Base-by-base conservation (phyloP, 768 basidiomycete genomes). In the Collybia sordida region DNA sequence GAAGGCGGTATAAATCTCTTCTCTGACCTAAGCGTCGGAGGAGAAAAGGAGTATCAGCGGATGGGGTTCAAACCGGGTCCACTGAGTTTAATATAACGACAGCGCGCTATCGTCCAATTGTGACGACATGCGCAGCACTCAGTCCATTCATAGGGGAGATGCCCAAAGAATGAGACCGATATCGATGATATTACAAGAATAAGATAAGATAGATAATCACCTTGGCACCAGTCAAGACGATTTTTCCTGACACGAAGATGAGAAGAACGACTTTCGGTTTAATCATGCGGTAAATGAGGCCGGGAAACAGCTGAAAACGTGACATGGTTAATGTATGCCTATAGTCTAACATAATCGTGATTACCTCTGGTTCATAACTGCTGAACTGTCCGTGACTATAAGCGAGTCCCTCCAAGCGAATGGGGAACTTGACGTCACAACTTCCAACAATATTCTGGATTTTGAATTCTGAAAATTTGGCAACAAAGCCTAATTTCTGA, bases 1-100 rank as follows among this genome's bases (percentile, higher is more conserved):
- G 86, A 99, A 99, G 21, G 97, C 97, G 28, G 93, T 93, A 67
- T 99, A 98, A 57, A 98, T 98, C 80, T 99, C 96, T 75, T 98
- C 95, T 72, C 97, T 82, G 72, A 98, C 89, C 93, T 96, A 69
- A 63, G 57, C 56, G 63, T 52, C 64, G 63, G 54, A 64, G 64
- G 59, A 67, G 69, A 65, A 55, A 67, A 66, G 55, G 42, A 61
- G 65, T 59, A 73, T 85, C 67, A 80, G 77, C 73, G 69, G 68
- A 72, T 62, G 60, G 64, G 63, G 56, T 72, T 78, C 71, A 75
- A 79, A 64, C 78, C 64, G 56, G 48, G 54, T 67, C 67, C 70
- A 71, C 66, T 67, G 64, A 59, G 65, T 61, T 61, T 59, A 64
- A 52, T 47, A 53, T 53, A 44, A 55, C 56, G 55, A 65, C 47